Conservation (phyloP, 164 flowering plant genomes). For the Stephania yunnanensis region DNA sequence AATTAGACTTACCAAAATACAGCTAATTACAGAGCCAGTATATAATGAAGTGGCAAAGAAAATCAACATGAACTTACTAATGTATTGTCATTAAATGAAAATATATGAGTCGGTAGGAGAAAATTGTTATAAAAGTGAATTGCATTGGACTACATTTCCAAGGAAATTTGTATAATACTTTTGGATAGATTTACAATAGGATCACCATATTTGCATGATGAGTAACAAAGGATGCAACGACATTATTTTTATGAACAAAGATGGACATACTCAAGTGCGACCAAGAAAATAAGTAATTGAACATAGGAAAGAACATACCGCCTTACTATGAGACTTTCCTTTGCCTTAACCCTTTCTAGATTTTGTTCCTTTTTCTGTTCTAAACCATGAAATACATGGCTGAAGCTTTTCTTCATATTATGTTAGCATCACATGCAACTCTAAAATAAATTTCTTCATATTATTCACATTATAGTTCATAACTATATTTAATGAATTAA, state of each 20-base stretch:
- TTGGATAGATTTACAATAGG: background rate
- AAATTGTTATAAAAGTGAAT: background rate
- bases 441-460: too few relatives aligned
- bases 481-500: too few relatives aligned
- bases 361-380: too few relatives aligned
- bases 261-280: background rate
- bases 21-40: background rate
- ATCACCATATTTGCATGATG: background rate
- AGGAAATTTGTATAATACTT: background rate
- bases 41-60: background rate
- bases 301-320: background rate
- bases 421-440: too few relatives aligned
- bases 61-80: background rate
- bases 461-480: too few relatives aligned
- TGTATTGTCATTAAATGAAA: background rate
- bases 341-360: too few relatives aligned
- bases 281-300: background rate
- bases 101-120: background rate
- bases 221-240: conserved; percentile 2
- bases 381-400: too few relatives aligned
- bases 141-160: background rate
- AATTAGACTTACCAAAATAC: background rate
- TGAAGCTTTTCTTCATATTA: too few relatives aligned
- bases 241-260: background rate
- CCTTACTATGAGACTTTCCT: too few relatives aligned